Conservation (phyloP, 2,329 filamentous ascomycete species). For the Raffaelea albimanens region DNA sequence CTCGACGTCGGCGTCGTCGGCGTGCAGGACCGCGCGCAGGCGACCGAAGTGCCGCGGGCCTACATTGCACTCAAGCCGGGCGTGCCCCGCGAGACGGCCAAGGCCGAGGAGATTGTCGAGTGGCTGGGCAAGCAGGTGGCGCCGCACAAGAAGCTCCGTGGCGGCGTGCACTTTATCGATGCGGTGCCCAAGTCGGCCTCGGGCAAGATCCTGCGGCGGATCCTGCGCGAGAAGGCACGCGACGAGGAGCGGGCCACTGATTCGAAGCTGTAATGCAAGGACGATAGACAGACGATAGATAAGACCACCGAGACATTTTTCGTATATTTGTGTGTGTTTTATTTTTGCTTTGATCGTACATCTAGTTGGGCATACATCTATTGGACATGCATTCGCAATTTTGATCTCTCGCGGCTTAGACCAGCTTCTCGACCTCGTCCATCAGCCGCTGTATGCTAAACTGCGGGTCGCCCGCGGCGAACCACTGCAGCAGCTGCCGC, state of each 20-base stretch:
- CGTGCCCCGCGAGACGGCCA: conserved; percentile 18
- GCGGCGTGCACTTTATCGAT: conserved; percentile 60
- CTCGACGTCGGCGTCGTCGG: conserved; percentile 55
- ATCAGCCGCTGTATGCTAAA: conserved; percentile 82
- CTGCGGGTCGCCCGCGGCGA: conserved; percentile 63
- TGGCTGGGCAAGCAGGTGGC: conserved; percentile 29
- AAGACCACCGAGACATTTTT: too few species aligned
- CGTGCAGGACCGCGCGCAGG: conserved; percentile 47
- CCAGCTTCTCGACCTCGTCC: conserved; percentile 79
- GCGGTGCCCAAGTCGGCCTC: conserved; percentile 62
- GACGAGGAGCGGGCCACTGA: conserved; percentile 25
- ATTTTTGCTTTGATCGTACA: too few species aligned
- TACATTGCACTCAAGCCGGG: conserved; percentile 45
- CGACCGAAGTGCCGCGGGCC: conserved; percentile 60
- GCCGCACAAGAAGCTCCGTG: conserved; percentile 56
- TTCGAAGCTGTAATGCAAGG: conserved; percentile 26
- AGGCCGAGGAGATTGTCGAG: conserved; percentile 27
- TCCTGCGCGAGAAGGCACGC: conserved; percentile 30
- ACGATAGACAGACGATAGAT: too few species aligned
- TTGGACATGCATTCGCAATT: too few species aligned
- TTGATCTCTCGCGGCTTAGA: too few species aligned
- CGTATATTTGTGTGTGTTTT: neutral
- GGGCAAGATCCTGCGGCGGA: conserved; percentile 36
- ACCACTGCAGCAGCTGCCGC: conserved; percentile 68
- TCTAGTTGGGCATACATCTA: too few species aligned